Evolutionary conservation across 2,329 filamentous ascomycete species (phyloP).

Genomic region (Fusarium penzigii): DNA sequence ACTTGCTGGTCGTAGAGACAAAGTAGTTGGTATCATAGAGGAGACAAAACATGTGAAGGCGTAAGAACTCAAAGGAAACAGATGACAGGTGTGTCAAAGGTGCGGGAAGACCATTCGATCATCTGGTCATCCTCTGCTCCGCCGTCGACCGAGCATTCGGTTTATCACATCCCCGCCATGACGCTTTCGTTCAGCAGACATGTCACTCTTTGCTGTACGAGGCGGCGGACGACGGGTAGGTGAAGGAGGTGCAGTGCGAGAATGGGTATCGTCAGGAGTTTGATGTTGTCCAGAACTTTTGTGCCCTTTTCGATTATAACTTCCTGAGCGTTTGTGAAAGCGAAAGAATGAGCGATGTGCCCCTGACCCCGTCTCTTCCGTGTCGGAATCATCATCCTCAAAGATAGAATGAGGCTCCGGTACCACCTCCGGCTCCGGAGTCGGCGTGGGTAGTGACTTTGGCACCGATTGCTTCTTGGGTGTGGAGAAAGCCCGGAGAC

Average conservation of each 20-base stretch:
- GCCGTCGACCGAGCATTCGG: conserved; percentile 37
- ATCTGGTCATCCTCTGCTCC: conserved; percentile 25
- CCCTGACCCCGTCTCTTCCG: conserved; percentile 30
- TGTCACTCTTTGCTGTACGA: conserved; percentile 6
- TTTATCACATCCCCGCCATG: conserved; percentile 38
- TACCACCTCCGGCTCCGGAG: conserved; percentile 19
- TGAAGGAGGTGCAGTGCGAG: conserved; percentile 26
- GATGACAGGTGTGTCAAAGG: neutral
- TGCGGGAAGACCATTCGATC: neutral
- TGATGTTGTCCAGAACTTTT: neutral
- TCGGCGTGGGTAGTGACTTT: no score
- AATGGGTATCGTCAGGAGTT: neutral
- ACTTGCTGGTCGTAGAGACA: conserved; percentile 20
- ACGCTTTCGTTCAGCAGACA: conserved; percentile 25
- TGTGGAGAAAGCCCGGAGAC: conserved; percentile 22
- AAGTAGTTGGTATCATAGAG: conserved; percentile 23
- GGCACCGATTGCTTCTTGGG: conserved; percentile 6
- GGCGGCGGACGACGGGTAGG: conserved; percentile 10
- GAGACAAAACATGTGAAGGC: conserved; percentile 1
- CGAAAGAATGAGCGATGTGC: conserved; percentile 42
- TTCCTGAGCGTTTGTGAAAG: conserved; percentile 42
- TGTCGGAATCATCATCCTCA: conserved; percentile 48
- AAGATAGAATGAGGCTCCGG: conserved; percentile 45
- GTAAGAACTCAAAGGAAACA: conserved; percentile 1
- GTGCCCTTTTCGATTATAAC: conserved; percentile 25